Evolutionary conservation across 805 yeast genomes (phyloP), one percentile per base, ranked within the genome.

Genomic region (Yarrowia sp.): DNA sequence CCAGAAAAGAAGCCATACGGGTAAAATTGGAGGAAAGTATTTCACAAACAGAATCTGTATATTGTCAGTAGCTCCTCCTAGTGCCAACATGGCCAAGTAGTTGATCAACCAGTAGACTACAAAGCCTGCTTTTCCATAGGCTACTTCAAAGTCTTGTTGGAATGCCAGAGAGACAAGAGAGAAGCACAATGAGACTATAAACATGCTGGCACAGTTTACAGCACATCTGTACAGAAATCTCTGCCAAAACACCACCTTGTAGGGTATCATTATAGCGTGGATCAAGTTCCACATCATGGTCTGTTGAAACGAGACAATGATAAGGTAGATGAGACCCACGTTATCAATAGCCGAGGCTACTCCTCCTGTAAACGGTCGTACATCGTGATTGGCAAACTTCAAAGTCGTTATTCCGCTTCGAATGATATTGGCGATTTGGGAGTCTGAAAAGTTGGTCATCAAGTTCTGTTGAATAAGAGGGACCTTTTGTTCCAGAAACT

Each of bases 1-100:
- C 83, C 89, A 88, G 66, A 83, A 79, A 68, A 88, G 77, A 70
- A 89, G 72, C 91, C 92, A 88, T 70, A 87, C 83, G 0, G 92
- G 92, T 57, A 87, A 68, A 63, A 81, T 69, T 33, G 91, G 90
- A 0, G 95, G 93, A 60, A 80, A 79, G 14, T 78, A 65, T 6
- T 85, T 74, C 55, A 86, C 76, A 8, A 82, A 72, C 6, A 88
- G 36, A 73, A 85, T 72, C 0, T 86, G 85, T 69, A 82, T 76
- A 67, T 86, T 84, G 74, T 89, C 95, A 71, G 86, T 87, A 35
- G 87, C 86, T 48, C 88, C 84, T 66, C 96, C 96, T 39, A 88
- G 87, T 0, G 92, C 90, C 67, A 85, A 76, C 90, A 89, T 86
- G 7, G 90, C 82, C 58, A 89, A 69, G 73, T 78, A 89, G 7